Conservation (phyloP, 306 rosid species). For the Potentilla sterilis region DNA sequence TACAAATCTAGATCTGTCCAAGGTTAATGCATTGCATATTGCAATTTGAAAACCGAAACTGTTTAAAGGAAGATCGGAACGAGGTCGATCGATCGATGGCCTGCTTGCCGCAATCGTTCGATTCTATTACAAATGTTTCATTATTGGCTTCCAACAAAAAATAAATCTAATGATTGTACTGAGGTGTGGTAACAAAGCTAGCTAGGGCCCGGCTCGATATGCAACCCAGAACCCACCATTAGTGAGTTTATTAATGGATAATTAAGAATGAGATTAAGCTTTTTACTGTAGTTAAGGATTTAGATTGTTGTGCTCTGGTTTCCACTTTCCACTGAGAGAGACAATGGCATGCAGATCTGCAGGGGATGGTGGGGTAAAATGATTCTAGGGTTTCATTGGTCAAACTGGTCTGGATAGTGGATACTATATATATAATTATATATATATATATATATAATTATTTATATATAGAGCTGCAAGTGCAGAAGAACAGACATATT, state of each 20-base stretch:
- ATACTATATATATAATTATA: no score
- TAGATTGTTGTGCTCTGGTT: neutral
- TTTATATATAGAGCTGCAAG: neutral
- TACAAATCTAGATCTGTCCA: no score
- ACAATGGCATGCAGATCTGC: constrained; percentile 11
- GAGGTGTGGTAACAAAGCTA: neutral
- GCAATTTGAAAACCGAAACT: no score
- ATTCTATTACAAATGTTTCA: neutral
- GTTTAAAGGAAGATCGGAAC: no score
- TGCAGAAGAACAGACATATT: constrained; percentile 30
- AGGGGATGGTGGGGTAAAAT: neutral
- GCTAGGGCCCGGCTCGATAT: neutral
- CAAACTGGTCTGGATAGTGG: constrained; percentile 11
- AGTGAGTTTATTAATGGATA: neutral
- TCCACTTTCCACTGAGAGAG: constrained; percentile 19
- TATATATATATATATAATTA: no score
- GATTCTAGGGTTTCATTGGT: neutral
- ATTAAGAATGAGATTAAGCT: neutral
- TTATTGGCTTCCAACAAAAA: neutral
- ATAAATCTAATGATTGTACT: neutral
- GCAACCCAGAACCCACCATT: neutral
- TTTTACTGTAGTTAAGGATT: neutral
- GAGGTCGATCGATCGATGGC: no score
- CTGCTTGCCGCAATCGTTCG: neutral
- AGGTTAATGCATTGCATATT: no score